phyloP scores from a whole-genome alignment of 108 stramenopile genomes.

The Cylindrotheca closterium region DNA sequence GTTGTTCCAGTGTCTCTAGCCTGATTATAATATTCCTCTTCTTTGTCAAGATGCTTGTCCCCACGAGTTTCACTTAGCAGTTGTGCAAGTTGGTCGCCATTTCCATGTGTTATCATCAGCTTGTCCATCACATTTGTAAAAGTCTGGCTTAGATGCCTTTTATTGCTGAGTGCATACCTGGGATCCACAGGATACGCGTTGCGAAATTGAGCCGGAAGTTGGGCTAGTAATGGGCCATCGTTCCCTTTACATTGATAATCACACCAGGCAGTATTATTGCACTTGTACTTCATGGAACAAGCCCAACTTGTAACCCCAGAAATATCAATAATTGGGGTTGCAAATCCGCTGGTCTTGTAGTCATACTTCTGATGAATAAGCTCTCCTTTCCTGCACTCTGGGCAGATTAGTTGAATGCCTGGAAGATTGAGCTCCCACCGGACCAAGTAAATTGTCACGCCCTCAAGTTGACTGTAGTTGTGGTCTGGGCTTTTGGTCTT shows the following conservation, averaged over 20 bases:
- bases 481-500: neutral
- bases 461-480: neutral
- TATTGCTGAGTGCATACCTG: neutral
- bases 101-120: neutral
- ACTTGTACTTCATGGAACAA: neutral
- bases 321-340: neutral
- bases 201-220: neutral
- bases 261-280: constrained; percentile 1
- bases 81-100: neutral
- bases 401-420: neutral
- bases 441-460: neutral
- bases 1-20: neutral
- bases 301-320: neutral
- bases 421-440: neutral
- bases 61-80: neutral
- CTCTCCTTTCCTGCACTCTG: neutral
- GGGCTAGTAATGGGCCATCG: neutral
- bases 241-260: neutral
- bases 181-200: neutral
- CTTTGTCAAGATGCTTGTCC: neutral
- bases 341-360: neutral
- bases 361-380: neutral
- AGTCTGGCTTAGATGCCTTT: neutral
- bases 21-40: neutral
- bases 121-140: neutral